phyloP scores from a whole-genome alignment of 306 rosid species.

The Cicer judaicum region DNA sequence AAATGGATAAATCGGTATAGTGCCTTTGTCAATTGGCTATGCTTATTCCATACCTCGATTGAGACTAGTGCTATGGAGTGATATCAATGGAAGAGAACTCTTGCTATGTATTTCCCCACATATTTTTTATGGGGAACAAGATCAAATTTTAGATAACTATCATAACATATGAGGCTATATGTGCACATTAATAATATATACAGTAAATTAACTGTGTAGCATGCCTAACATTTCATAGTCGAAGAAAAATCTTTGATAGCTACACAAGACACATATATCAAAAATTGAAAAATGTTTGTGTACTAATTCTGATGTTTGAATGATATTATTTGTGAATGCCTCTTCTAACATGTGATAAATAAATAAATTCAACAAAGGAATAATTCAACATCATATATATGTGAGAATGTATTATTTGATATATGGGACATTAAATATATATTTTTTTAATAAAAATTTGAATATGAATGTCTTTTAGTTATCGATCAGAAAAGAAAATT shows the following conservation, averaged over 20 bases:
- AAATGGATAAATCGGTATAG: slow-evolving; percentile 32
- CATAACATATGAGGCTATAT: slow-evolving; percentile 32
- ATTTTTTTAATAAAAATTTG: too few species aligned
- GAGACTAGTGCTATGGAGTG: slow-evolving; percentile 11
- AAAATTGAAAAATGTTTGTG: too few species aligned
- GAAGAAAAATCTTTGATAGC: neutral
- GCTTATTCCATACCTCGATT: slow-evolving; percentile 40
- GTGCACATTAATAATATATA: slow-evolving; percentile 14
- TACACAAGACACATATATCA: neutral
- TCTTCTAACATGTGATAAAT: neutral
- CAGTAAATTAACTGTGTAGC: slow-evolving; percentile 18
- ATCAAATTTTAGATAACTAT: slow-evolving; percentile 36
- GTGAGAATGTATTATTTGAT: too few species aligned
- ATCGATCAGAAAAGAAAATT: too few species aligned
- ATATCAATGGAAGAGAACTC: slow-evolving; percentile 16
- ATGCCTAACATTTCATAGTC: too few species aligned
- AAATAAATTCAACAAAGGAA: too few species aligned
- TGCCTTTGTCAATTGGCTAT: slow-evolving; percentile 33
- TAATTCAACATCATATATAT: too few species aligned
- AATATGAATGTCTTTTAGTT: too few species aligned
- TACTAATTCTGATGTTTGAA: neutral
- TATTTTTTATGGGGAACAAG: slow-evolving; percentile 43
- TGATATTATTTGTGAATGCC: neutral
- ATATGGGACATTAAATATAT: too few species aligned
- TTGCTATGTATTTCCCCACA: slow-evolving; percentile 22